A percentile compares a stretch with the other conserved stretches of the same genome.
Conservation (phyloP, 2,329 filamentous ascomycete species). For the Endocalyx cinctus region DNA sequence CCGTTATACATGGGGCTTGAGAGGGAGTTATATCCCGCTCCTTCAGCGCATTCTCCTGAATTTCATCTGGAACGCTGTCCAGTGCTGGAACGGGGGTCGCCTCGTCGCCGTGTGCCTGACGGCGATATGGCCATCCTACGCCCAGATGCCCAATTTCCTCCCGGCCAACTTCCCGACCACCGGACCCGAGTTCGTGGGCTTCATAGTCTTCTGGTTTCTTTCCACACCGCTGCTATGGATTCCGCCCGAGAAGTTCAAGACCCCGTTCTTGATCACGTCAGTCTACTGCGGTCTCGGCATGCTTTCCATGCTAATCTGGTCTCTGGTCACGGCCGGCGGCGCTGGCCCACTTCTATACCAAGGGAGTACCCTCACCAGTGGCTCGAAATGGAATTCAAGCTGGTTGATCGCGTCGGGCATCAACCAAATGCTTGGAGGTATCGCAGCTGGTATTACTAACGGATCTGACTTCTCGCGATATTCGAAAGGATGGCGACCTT, state of each 20-base stretch:
- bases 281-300: conserved; percentile 40
- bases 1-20: conserved; percentile 44
- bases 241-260: conserved; percentile 44
- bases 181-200: conserved; percentile 42
- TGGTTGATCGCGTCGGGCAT: conserved; percentile 43
- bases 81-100: conserved; percentile 35
- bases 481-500: conserved; percentile 27
- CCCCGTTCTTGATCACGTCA: conserved; percentile 39
- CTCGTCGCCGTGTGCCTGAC: conserved; percentile 34
- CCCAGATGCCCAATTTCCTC: conserved; percentile 40
- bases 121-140: conserved; percentile 41
- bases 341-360: conserved; percentile 38
- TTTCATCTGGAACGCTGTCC: conserved; percentile 46
- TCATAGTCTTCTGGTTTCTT: conserved; percentile 47
- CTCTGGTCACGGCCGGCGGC: conserved; percentile 36
- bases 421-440: conserved; percentile 36
- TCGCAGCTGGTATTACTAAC: conserved; percentile 31
- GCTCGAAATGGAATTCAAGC: conserved; percentile 31
- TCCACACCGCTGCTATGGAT: conserved; percentile 45
- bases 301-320: conserved; percentile 45
- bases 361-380: conserved; percentile 30
- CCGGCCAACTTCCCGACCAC: conserved; percentile 32
- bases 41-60: conserved; percentile 43
- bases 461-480: conserved; percentile 41
- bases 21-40: conserved; percentile 43